Base-by-base conservation (phyloP, 148 eudicot genomes). In the Amaranthus cruentus region DNA sequence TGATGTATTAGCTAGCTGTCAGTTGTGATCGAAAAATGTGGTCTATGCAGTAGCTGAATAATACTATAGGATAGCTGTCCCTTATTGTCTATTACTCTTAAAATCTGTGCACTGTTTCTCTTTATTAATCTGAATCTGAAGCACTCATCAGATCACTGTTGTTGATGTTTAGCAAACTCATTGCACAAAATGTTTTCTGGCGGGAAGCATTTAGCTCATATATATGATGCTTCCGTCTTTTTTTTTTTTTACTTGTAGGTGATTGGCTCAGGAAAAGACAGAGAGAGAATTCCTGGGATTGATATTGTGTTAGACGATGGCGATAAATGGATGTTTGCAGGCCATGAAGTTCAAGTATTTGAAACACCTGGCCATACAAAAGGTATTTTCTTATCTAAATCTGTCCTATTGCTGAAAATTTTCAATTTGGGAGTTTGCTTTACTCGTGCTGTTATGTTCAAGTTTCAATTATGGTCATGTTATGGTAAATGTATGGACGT, bases 281-380 rank as follows among this genome's bases (percentile, higher is more conserved):
- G 68, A 70, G 91, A 88, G 43, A 84, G 96, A 81, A 92, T 92
- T 81, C 97, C 97, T 64, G 97, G 93, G 54, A 92, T 92, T 79
- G 97, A 92, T 84, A 87, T 92, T 38, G 83, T 75, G 58, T 70
- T 92, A 81, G 85, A 84, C 50, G 97, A 90, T 59, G 97, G 97
- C 56, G 93, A 92, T 83, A 87, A 80, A 80, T 92, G 97, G 97
- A 90, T 85, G 93, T 92, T 92, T 84, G 97, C 91, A 4, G 89
- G 97, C 70, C 96, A 92, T 81, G 96, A 92, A 83, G 97, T 92
- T 82, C 81, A 83, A 69, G 81, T 92, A 58, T 83, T 92, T 62
- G 96, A 78, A 56, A 92, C 97, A 62, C 96, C 97, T 77, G 97
- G 97, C 77, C 97, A 92, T 79, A 92, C 97, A 43, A 82, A 67